phyloP scores from a whole-genome alignment of 371 early-diverging fungal genomes.

The Fennellomyces sp. region DNA sequence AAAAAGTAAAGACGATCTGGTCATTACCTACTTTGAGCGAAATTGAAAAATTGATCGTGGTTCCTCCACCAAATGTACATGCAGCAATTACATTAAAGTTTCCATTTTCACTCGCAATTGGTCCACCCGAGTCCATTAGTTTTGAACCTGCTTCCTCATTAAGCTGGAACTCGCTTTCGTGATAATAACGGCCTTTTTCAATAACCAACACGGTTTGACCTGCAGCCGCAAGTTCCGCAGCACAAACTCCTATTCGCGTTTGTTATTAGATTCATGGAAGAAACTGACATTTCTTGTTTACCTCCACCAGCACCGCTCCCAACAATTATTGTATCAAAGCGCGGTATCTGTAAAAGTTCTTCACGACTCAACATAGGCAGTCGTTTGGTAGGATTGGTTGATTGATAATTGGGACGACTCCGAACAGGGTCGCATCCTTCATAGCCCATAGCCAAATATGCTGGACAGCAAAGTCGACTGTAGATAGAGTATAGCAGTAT shows the following conservation, averaged over 20 bases:
- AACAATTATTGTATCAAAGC: conserved; percentile 65
- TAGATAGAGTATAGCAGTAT: not conserved
- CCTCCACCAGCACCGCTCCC: conserved; percentile 80
- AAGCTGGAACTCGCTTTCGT: conserved; percentile 51
- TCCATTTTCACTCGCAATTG: conserved; percentile 35
- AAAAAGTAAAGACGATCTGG: not conserved
- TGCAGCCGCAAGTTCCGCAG: conserved; percentile 62
- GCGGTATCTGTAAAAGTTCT: conserved; percentile 2
- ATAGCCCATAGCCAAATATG: not conserved
- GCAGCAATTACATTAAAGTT: conserved; percentile 25
- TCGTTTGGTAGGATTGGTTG: conserved; percentile 15
- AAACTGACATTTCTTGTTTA: not conserved
- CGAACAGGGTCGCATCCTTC: conserved; percentile 19
- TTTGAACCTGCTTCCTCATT: conserved; percentile 44
- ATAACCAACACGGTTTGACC: conserved; percentile 70
- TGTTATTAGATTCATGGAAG: too few relatives aligned
- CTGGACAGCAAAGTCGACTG: not conserved
- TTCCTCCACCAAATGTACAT: conserved; percentile 70
- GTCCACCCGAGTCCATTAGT: conserved; percentile 41
- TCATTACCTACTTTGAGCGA: conserved; percentile 50
- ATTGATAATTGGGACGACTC: conserved; percentile 8
- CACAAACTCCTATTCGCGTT: conserved; percentile 60
- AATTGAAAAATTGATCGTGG: conserved; percentile 62
- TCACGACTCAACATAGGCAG: conserved; percentile 17
- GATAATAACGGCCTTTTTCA: conserved; percentile 67